Evolutionary conservation across 805 yeast species (phyloP), one percentile per base, ranked within the genome.

Genomic region (Zygosaccharomyces pseudorouxii): DNA sequence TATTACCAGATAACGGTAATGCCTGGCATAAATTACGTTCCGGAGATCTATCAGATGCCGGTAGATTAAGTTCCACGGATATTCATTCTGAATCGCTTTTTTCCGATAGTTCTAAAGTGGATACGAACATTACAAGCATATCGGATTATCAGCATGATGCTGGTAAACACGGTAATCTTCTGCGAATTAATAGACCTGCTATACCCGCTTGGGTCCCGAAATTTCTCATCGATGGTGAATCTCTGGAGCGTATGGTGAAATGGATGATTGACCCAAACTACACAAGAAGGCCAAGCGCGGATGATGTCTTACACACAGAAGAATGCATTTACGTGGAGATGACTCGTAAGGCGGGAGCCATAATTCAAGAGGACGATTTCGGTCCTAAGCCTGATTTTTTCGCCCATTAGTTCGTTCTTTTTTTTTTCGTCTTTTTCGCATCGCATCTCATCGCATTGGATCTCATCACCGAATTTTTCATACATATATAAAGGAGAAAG

Each of bases 11-110:
- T 58, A 90, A 93, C 64, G 99, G 99, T 5, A 78, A 88, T 11
- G 90, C 95, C 27, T 93, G 99, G 99, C 95, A 95, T 56, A 89
- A 90, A 65, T 71, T 93, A 51, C 76, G 99, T 55, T 86, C 96
- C 37, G 99, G 98, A 0, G 99, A 93, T 65, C 73, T 93, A 55
- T 82, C 95, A 14, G 99, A 93, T 65, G 97, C 98, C 0, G 97
- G 98, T 0, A 79, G 82, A 57, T 72, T 90, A 50, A 81, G 89
- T 39, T 82, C 88, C 2, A 83, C 84, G 19, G 92, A 86, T 54
- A 69, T 85, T 28, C 70, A 71, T 38, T 56, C 69, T 5, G 63
- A 57, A 18, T 64, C 69, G 5, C 37, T 64, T 7, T 63, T 65
- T 38, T 65, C 69, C 0, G 54, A 53, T 7, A 57, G 51, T 30